Base-by-base conservation (phyloP, 2,329 filamentous ascomycete genomes). In the Penicillium concentricum region DNA sequence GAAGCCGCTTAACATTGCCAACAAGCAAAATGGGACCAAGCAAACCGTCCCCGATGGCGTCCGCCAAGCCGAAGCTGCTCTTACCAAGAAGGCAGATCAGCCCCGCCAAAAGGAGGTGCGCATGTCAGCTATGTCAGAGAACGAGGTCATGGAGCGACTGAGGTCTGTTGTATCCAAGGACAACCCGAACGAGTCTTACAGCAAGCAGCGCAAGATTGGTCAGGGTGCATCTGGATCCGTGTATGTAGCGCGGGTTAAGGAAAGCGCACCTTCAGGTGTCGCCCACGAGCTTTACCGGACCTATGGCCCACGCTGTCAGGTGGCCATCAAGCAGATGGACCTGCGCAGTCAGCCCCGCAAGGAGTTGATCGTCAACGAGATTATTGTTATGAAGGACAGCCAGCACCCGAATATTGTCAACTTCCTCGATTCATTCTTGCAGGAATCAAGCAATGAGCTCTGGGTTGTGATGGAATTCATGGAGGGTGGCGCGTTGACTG, bases 401-500 rank as follows among this genome's bases (percentile, higher is more conserved):
- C 90, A 92, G 73, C 94, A 99, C 75, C 88, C 89, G 59, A 99
- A 99, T 76, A 99, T 99, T 80, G 94, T 99, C 76, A 99, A 99
- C 78, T 99, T 96, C 79, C 80, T 99, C 34, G 94, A 99, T 67
- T 92, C 93, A 4, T 99, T 97, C 81, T 79, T 99, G 71, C 90
- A 94, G 69, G 96, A 97, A 74, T 93, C 94, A 75, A 92, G 90
- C 69, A 85, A 90, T 53, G 94, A 99, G 74, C 84, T 99, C n/a
- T 99, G 94, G 94, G 92, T 99, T 12, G 93, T 99, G 51, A 96
- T 99, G 94, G 94, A 99, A 79, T 99, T 92, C 70, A 99, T 99
- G 94, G 94, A 99, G 78, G 94, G 94, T 68, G 94, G 94, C 78
- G 91, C 94, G 60, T 79, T 99, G 74, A 99, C 94, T 1, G 94